Conservation (phyloP, 2,329 filamentous ascomycete genomes). For the Erysiphe pulchra region DNA sequence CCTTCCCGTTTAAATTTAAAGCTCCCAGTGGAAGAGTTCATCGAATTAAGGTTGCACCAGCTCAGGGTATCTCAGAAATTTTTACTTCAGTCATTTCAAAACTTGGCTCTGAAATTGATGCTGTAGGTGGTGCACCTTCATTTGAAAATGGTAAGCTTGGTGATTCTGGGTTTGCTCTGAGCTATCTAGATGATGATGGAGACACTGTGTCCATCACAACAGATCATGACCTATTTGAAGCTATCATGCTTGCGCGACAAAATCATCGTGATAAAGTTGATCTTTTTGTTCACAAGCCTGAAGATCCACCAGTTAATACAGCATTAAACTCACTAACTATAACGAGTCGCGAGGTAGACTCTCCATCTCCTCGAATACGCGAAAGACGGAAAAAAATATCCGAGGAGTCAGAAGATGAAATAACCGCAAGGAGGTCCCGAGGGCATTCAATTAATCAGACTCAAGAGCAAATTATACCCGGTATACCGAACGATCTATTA, state of each 20-base stretch:
- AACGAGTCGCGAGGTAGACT: constrained; percentile 25
- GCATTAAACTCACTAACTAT: constrained; percentile 29
- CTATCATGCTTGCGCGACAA: constrained; percentile 59
- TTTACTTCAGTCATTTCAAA: constrained; percentile 57
- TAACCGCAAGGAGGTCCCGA: constrained; percentile 21
- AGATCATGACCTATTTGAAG: constrained; percentile 76
- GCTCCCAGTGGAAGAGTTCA: constrained; percentile 86
- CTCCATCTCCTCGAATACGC: constrained; percentile 24
- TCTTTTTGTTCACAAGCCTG: constrained; percentile 82
- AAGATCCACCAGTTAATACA: constrained; percentile 56
- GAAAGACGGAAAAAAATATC: constrained; percentile 20
- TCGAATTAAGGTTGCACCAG: constrained; percentile 60
- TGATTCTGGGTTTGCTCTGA: constrained; percentile 63
- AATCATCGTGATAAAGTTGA: constrained; percentile 77
- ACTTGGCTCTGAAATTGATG: constrained; percentile 58
- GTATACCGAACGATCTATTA: constrained; percentile 81
- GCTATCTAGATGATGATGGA: constrained; percentile 90
- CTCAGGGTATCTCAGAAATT: constrained; percentile 57
- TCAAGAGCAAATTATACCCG: constrained; percentile 50
- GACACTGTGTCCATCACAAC: constrained; percentile 94
- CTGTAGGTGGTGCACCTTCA: constrained; percentile 54
- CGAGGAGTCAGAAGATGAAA: constrained; percentile 19
- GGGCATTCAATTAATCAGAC: constrained; percentile 16
- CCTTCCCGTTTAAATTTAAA: constrained; percentile 98
- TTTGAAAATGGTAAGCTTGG: constrained; percentile 60